Evolutionary conservation across 1,139 yeast species (phyloP).

Genomic region (Nakaseomyces kungkrabaensis): DNA sequence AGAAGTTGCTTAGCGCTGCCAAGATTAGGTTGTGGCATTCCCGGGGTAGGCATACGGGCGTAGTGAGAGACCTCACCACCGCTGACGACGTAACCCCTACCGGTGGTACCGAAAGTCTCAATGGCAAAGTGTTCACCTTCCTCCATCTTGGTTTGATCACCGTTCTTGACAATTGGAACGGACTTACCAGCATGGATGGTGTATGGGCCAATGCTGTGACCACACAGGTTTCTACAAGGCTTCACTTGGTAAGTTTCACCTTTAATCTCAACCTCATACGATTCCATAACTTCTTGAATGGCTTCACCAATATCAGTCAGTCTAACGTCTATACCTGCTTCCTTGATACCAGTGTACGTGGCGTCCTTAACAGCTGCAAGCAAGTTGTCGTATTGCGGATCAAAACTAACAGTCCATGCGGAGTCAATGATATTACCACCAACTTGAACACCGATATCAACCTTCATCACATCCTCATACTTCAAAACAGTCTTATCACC

Average conservation of each 20-base stretch:
- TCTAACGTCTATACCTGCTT: slow-evolving; percentile 93
- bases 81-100: slow-evolving; percentile 76
- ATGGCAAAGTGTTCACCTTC: slow-evolving; percentile 98
- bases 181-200: slow-evolving; percentile 90
- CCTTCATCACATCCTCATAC: slow-evolving; percentile 91
- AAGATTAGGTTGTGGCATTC: slow-evolving; percentile 44
- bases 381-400: slow-evolving; percentile 70
- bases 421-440: slow-evolving; percentile 94
- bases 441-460: slow-evolving; percentile 94
- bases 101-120: slow-evolving; percentile 96
- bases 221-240: slow-evolving; percentile 84
- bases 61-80: slow-evolving; percentile 95
- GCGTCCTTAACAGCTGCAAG: slow-evolving; percentile 84
- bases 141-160: slow-evolving; percentile 94
- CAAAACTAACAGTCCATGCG: slow-evolving; percentile 88
- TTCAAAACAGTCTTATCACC: slow-evolving; percentile 76
- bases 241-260: slow-evolving; percentile 81
- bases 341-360: slow-evolving; percentile 84
- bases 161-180: slow-evolving; percentile 90
- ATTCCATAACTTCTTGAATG: slow-evolving; percentile 94
- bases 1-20: slow-evolving; percentile 61
- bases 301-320: slow-evolving; percentile 93
- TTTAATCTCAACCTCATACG: slow-evolving; percentile 81
- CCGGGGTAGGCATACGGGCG: slow-evolving; percentile 46
- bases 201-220: slow-evolving; percentile 81